phyloP scores from a whole-genome alignment of 805 yeast genomes.

The Blastobotrys terrestris region DNA sequence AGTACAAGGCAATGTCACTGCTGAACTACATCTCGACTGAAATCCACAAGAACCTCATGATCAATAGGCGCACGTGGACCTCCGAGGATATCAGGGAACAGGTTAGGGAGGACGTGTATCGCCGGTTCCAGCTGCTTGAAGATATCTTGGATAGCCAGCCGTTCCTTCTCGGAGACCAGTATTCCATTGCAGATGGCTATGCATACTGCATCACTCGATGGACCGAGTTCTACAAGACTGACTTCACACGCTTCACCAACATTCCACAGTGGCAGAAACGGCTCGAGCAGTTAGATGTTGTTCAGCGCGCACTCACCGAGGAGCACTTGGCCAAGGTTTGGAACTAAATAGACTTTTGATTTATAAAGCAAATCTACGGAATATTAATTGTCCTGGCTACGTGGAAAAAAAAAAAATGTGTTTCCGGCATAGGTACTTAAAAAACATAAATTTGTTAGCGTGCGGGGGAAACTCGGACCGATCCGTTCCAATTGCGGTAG shows the following conservation, averaged over 20 bases:
- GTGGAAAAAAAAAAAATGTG: no score
- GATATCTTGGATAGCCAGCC: conserved; percentile 1
- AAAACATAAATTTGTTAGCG: no score
- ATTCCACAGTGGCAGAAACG: background rate
- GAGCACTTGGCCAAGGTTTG: background rate
- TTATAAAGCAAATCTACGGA: no score
- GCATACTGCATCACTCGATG: conserved; percentile 11
- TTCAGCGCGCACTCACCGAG: background rate
- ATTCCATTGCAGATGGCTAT: conserved; percentile 11
- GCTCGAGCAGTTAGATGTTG: background rate
- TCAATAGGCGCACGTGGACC: background rate
- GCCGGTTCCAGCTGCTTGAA: background rate
- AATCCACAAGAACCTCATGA: background rate
- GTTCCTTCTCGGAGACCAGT: conserved; percentile 10
- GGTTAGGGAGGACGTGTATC: background rate
- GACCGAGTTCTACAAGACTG: background rate
- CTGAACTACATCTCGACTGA: background rate
- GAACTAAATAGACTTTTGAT: no score
- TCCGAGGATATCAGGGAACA: background rate
- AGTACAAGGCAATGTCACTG: background rate
- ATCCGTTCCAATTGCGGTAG: no score
- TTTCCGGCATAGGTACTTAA: no score
- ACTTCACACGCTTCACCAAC: background rate
- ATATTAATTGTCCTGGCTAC: no score
- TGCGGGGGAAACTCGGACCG: background rate